These are phyloP conservation scores for Pleurozium schreberi DNA, from an alignment of 225 moss, liverwort and hornwort species.

Conservation along the genomic window DNA sequence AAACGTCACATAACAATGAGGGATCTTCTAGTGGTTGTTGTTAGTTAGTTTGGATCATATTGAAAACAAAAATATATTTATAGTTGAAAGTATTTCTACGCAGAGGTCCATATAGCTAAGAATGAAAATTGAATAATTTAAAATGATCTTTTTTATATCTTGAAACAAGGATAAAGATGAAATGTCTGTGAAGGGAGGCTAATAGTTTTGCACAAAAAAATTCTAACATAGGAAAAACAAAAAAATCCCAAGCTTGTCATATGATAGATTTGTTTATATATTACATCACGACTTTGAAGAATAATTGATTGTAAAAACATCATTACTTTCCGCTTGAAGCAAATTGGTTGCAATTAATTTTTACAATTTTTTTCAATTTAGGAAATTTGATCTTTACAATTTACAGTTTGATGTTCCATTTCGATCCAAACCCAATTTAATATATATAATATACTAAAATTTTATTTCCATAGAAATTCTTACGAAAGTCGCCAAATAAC, in stretches of 20 bases:
- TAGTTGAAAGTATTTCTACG: not conserved
- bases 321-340: not conserved
- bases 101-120: accelerated
- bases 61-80: not conserved
- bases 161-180: not conserved
- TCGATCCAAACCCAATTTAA: not conserved
- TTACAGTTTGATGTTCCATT: not conserved
- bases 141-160: not conserved
- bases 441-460: not conserved
- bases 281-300: no score
- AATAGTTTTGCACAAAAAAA: not conserved
- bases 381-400: not conserved
- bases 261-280: not conserved
- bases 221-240: no score
- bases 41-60: not conserved
- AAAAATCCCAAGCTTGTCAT: not conserved
- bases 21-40: not conserved
- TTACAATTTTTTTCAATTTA: no score
- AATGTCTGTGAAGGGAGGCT: not conserved
- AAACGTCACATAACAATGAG: accelerated
- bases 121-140: not conserved
- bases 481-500: not conserved
- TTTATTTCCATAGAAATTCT: not conserved
- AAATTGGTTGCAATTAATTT: not conserved
- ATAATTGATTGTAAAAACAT: not conserved